Base-by-base conservation (phyloP, 768 basidiomycete genomes). In the Serendipita vermifera region DNA sequence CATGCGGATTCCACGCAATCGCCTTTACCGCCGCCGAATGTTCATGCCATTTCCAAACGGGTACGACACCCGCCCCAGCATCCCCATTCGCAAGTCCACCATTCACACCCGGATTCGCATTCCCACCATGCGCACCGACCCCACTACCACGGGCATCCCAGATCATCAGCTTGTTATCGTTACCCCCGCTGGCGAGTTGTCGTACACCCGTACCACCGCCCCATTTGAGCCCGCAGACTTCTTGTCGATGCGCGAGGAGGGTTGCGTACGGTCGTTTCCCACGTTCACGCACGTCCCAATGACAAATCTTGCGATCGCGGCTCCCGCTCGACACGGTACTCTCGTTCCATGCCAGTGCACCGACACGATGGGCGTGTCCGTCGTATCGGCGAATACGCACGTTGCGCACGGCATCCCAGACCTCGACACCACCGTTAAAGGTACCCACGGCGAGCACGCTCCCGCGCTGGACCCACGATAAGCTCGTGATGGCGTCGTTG, bases 101-200 rank as follows among this genome's bases (percentile, higher is more conserved):
- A n/a, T 55, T 46, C 15, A 58, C 56, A 15, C 63, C 61, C 35
- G 58, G 55, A 9, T 64, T 61, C 17, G 64, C 59, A 1, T 59
- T 58, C 5, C 54, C 59, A 17, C 58, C 57, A 26, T 60, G 48
- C 15, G 62, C 61, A 5, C 57, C 57, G 26, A 60, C 55, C 22
- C 59, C 60, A 51, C 60, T 77, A 6, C 84, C 86, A 56, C 87
- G 76, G 55, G 90, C 71, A 65, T 97, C 92, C 89, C 93, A 99
- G 55, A 99, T 91, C 63, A 89, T 91, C 15, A 99, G 87, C 71
- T 97, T 97, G 71, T 99, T 99, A 70, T 99, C 94, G 66, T 99
- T 99, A 0, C 94, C 94, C 2, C 94, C 94, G 61, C 86, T 90
- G 2, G 94, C 94, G 3, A 99, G 77, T 29, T 75, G 75, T 5